Conservation (phyloP, 2,329 filamentous ascomycete species). For the Alternaria rosae region DNA sequence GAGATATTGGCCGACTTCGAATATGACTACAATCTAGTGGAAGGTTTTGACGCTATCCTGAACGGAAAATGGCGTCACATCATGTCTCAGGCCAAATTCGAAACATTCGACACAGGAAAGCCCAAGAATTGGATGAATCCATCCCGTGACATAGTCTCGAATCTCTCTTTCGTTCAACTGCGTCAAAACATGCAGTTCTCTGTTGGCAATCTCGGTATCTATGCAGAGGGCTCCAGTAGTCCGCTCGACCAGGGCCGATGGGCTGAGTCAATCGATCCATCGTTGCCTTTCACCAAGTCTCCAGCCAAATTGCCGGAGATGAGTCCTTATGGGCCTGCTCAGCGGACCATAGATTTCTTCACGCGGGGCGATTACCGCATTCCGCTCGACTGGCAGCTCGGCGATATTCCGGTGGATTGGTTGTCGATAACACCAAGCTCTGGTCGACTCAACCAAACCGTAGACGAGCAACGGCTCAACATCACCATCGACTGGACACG, state of each 20-base stretch:
- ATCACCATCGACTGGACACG: constrained; percentile 26
- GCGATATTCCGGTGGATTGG: constrained; percentile 23
- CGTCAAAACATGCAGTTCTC: constrained; percentile 28
- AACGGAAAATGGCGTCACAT: constrained; percentile 43
- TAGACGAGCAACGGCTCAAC: constrained; percentile 26
- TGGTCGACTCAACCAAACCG: constrained; percentile 12
- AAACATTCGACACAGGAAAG: constrained; percentile 52
- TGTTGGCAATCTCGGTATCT: constrained; percentile 25
- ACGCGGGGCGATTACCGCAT: constrained; percentile 28
- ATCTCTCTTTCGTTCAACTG: constrained; percentile 63
- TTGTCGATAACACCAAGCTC: constrained; percentile 20
- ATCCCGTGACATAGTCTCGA: constrained; percentile 69
- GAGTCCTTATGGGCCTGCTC: constrained; percentile 25
- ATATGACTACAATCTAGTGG: constrained; percentile 30
- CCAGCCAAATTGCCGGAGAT: constrained; percentile 16
- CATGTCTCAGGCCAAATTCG: constrained; percentile 31
- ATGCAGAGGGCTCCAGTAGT: constrained; percentile 23
- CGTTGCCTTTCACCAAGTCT: constrained; percentile 62
- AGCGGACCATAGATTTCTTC: constrained; percentile 22
- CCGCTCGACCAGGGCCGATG: constrained; percentile 52
- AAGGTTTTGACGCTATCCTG: constrained; percentile 33
- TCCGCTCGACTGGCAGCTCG: constrained; percentile 24
- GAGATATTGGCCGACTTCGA: constrained; percentile 30
- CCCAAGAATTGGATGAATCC: constrained; percentile 66
- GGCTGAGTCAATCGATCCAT: constrained; percentile 60